These are phyloP conservation scores for Umbelopsis isabellina DNA, from an alignment of 192 early-diverging fungal species.

Conservation along the genomic window DNA sequence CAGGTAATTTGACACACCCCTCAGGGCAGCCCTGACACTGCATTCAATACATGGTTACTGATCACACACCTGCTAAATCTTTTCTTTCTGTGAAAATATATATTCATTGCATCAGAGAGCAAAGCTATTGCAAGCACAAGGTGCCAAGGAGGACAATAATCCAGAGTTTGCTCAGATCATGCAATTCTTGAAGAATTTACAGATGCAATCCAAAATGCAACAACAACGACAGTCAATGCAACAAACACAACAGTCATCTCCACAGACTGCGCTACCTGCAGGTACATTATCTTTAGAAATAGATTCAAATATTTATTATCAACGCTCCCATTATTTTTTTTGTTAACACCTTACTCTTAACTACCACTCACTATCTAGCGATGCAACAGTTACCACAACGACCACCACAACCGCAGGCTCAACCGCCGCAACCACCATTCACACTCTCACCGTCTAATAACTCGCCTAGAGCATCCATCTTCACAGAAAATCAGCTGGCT, in stretches of 20 bases:
- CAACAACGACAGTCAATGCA: conserved; percentile 23
- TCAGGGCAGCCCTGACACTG: not conserved
- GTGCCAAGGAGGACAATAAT: conserved; percentile 79
- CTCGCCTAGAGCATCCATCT: conserved; percentile 31
- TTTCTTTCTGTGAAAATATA: not conserved
- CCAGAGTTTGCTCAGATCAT: conserved; percentile 75
- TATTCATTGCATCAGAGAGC: conserved; percentile 32
- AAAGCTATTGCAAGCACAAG: conserved; percentile 59
- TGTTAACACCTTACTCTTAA: too few relatives aligned
- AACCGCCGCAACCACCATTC: conserved; percentile 7
- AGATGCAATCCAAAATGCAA: conserved; percentile 30
- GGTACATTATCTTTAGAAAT: not conserved
- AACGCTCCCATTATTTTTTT: too few relatives aligned
- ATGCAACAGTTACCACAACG: conserved; percentile 24
- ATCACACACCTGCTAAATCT: not conserved
- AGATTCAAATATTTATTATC: not conserved
- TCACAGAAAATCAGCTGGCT: conserved; percentile 66
- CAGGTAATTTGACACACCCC: conserved; percentile 14
- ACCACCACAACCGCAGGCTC: conserved; percentile 8
- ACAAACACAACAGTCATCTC: conserved; percentile 1
- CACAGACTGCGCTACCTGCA: not conserved
- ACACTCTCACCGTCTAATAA: not conserved
- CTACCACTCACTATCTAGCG: not conserved
- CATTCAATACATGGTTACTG: not conserved
- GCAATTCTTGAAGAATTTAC: conserved; percentile 53